Percentiles rank a stretch among this genome's conserved stretches.
Evolutionary conservation across 129 eudicot genomes (phyloP).

Genomic region (Artemisia tridentata): DNA sequence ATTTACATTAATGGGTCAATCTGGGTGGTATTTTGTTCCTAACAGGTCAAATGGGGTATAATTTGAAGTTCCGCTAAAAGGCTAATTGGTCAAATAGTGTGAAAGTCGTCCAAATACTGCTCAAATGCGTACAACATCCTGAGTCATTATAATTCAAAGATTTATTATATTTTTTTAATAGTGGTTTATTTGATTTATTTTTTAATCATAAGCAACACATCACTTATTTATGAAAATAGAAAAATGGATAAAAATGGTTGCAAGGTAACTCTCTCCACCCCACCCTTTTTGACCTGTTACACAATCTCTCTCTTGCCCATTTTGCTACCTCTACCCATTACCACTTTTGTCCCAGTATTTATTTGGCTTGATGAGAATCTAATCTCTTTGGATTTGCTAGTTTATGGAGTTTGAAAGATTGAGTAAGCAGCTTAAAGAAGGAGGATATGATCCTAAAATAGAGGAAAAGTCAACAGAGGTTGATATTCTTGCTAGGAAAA

Average conservation of each 20-base stretch:
- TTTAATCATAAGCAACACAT: not conserved
- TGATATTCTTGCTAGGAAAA: constrained; percentile 35
- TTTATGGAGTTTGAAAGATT: constrained; percentile 56
- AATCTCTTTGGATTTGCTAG: constrained; percentile 39
- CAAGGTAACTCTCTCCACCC: not conserved
- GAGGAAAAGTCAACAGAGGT: constrained; percentile 42
- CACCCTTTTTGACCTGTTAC: not conserved
- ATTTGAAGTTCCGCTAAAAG: not conserved
- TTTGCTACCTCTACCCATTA: not conserved
- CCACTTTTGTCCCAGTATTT: not conserved
- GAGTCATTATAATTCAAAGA: not conserved
- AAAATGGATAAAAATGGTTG: not conserved
- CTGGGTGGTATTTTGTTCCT: not conserved
- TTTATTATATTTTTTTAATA: not conserved
- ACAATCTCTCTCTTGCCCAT: not conserved
- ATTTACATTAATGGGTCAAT: not conserved
- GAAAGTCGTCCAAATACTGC: not conserved
- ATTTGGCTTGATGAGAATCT: constrained; percentile 3
- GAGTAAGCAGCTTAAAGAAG: constrained; percentile 49
- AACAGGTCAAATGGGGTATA: constrained; percentile 9
- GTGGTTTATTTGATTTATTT: not conserved
- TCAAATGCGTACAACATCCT: not conserved
- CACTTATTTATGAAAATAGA: not conserved
- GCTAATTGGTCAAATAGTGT: not conserved
- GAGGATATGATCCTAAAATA: constrained; percentile 44